Percentiles rank a stretch among this genome's conserved stretches.
phyloP scores from a whole-genome alignment of 2,329 filamentous ascomycete genomes.

The Delphinella strobiligena region DNA sequence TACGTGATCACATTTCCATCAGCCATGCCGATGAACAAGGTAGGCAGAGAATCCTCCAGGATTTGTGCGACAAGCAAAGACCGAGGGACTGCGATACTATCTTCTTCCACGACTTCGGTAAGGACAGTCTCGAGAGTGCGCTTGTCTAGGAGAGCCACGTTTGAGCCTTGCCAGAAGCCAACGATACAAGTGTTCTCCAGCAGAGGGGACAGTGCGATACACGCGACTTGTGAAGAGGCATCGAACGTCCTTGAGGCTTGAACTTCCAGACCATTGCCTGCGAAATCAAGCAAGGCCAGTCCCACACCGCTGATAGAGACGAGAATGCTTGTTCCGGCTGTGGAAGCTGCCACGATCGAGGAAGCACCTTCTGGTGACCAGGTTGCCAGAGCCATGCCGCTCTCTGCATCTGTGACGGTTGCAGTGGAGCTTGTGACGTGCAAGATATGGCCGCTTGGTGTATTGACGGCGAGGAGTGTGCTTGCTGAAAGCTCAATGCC shows the following conservation, averaged over 20 bases:
- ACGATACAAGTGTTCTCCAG: conserved; percentile 59
- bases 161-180: conserved; percentile 79
- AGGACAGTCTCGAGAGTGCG: conserved; percentile 53
- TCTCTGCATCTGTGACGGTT: conserved; percentile 49
- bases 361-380: conserved; percentile 43
- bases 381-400: conserved; percentile 38
- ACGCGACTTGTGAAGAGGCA: conserved; percentile 67
- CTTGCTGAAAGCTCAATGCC: conserved; percentile 57
- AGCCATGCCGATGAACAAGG: conserved; percentile 79
- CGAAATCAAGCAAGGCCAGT: conserved; percentile 56
- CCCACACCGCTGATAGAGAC: conserved; percentile 65
- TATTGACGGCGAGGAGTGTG: conserved; percentile 59
- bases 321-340: conserved; percentile 57
- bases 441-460: conserved; percentile 50
- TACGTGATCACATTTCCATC: conserved; percentile 87
- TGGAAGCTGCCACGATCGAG: conserved; percentile 65
- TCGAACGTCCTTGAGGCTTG: conserved; percentile 49
- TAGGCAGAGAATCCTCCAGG: conserved; percentile 54
- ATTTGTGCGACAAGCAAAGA: conserved; percentile 71
- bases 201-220: conserved; percentile 60
- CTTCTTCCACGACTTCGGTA: conserved; percentile 46
- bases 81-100: conserved; percentile 68
- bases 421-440: conserved; percentile 62
- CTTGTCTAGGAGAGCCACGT: conserved; percentile 62
- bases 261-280: conserved; percentile 42